phyloP scores from a whole-genome alignment of 805 yeast genomes.

The Ogataea ramenticola region DNA sequence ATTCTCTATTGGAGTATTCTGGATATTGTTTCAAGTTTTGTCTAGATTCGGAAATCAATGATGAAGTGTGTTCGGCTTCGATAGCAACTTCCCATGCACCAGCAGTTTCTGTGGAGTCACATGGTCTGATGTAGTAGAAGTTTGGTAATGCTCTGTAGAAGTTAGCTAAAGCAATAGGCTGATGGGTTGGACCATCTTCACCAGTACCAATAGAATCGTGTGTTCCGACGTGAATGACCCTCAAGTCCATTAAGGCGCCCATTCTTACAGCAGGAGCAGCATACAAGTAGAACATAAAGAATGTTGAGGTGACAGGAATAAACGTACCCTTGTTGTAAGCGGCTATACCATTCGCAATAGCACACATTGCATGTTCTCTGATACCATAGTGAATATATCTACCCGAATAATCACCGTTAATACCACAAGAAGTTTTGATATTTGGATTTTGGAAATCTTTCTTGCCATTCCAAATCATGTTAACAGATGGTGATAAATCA shows the following conservation, averaged over 20 bases:
- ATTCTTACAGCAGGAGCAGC: slow-evolving; percentile 48
- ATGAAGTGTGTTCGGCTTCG: slow-evolving; percentile 12
- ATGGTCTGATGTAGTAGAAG: slow-evolving; percentile 42
- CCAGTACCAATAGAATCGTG: slow-evolving; percentile 54
- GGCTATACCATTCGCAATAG: slow-evolving; percentile 26
- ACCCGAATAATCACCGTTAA: slow-evolving; percentile 25
- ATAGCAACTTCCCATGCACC: slow-evolving; percentile 35
- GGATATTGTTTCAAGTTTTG: slow-evolving; percentile 22
- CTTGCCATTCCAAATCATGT: slow-evolving; percentile 23
- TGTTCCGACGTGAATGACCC: slow-evolving; percentile 45
- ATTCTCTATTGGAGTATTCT: slow-evolving; percentile 13
- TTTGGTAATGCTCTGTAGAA: slow-evolving; percentile 48
- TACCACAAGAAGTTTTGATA: slow-evolving; percentile 16
- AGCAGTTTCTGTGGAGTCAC: slow-evolving; percentile 45
- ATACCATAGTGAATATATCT: slow-evolving; percentile 27
- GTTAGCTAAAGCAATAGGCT: slow-evolving; percentile 45
- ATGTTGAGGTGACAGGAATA: slow-evolving; percentile 31
- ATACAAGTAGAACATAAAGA: slow-evolving; percentile 31
- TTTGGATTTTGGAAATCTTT: slow-evolving; percentile 27
- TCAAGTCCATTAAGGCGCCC: slow-evolving; percentile 38
- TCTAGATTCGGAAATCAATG: slow-evolving; percentile 23
- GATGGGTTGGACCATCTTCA: slow-evolving; percentile 55
- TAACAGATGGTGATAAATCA: slow-evolving; percentile 28
- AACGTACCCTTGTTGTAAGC: slow-evolving; percentile 28
- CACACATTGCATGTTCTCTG: slow-evolving; percentile 29